Evolutionary conservation across 176 grass and related monocot genomes (phyloP), one percentile per base, ranked within the genome.

Genomic region (Carex kokanica): DNA sequence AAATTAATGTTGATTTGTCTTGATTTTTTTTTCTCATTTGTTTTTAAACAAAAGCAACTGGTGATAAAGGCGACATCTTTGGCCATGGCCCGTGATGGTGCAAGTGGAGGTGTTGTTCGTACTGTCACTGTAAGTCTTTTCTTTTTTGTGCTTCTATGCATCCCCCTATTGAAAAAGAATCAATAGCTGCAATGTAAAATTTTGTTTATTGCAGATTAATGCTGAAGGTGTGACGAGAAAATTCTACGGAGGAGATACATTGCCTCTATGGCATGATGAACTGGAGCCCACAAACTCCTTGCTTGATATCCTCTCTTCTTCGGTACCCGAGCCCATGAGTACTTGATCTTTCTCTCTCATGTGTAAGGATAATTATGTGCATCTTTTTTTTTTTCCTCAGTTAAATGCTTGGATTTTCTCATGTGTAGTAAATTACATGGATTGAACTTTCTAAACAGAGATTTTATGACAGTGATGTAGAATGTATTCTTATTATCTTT

Each of bases 251-350:
- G 96, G 91, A 3, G 83, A 95, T 84, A 79, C 90, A 12, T 84
- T 99, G 16, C 96, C 93, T 1, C 77, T 93, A 49, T 99, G 96
- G 93, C 93, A 95, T 11, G 93, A 95, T 24, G 96, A 99, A 89
- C 5, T 99, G 80, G 86, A 92, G 88, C 86, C 93, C 7, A 91
- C 89, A 4, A 92, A 88, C 78, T 95, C 96, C 0, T 70, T 99
- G 73, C 91, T 99, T 0, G 97, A 99, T 29, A 88, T 95, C 56
- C 91, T 99, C 2, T 79, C 86, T 23, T 86, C 93, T 23, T 88
- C 89, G 17, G 89, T 73, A 68, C 83, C 93, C 9, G 96, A 99
- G 67, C 89, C 96, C 2, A 99, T 99, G 97, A 90, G 81, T 64
- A 80, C 88, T 54, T 88, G 64, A 81, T 64, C n/a, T 0, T 0